Evolutionary conservation across 1,139 yeast genomes (phyloP).

Genomic region (Pneumocystis carinii): DNA sequence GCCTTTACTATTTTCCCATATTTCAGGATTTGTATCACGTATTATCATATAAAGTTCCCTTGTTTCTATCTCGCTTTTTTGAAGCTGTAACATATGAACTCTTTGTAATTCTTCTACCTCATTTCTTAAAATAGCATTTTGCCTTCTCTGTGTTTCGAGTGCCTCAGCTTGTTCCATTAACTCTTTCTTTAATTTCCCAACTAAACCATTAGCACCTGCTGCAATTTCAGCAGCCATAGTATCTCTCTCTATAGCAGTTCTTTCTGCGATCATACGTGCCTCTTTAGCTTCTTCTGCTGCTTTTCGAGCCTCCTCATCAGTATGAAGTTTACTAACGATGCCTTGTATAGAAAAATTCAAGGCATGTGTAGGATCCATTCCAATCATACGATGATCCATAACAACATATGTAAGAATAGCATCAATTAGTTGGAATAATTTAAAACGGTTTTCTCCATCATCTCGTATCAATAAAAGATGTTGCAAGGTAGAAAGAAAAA

Average conservation of each 20-base stretch:
- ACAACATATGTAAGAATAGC: slow-evolving; percentile 71
- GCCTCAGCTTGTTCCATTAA: slow-evolving; percentile 60
- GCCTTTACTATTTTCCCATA: slow-evolving; percentile 18
- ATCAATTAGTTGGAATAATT: slow-evolving; percentile 67
- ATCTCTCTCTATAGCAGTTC: slow-evolving; percentile 74
- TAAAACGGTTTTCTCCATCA: slow-evolving; percentile 44
- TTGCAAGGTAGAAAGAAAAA: slow-evolving; percentile 64
- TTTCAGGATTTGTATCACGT: slow-evolving; percentile 26
- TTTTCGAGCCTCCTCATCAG: slow-evolving; percentile 77
- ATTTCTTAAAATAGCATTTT: slow-evolving; percentile 45
- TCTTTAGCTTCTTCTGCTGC: slow-evolving; percentile 63
- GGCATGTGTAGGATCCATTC: neutral
- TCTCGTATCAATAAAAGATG: slow-evolving; percentile 49
- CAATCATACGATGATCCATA: slow-evolving; percentile 25
- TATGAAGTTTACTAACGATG: slow-evolving; percentile 60
- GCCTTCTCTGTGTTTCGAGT: slow-evolving; percentile 48
- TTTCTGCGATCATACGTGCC: slow-evolving; percentile 54
- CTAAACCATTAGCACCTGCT: slow-evolving; percentile 72
- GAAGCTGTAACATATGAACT: slow-evolving; percentile 59
- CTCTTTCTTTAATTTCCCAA: slow-evolving; percentile 55
- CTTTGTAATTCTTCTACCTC: slow-evolving; percentile 59
- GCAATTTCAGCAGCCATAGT: slow-evolving; percentile 57
- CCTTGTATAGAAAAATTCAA: slow-evolving; percentile 47
- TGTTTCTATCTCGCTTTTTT: slow-evolving; percentile 75
- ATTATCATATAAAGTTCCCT: slow-evolving; percentile 67